A percentile compares a stretch with the other conserved stretches of the same genome.
Evolutionary conservation across 1,284 basidiomycete species (phyloP).

Genomic region (Ceratobasidium sp.): DNA sequence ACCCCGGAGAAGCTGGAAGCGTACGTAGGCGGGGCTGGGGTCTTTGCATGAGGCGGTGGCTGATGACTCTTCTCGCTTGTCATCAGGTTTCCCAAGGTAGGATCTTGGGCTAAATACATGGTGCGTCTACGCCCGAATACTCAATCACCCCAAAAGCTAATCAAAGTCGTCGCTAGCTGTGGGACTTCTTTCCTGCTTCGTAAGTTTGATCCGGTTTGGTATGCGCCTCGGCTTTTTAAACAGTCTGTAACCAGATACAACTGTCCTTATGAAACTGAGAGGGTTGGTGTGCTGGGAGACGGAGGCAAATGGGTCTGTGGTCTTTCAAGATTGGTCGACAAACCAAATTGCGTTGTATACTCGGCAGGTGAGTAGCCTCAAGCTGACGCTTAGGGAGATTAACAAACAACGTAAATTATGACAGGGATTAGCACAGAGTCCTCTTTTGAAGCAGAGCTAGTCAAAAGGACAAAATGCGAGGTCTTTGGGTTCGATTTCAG

Average conservation of each 20-base stretch:
- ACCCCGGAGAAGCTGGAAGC: not conserved
- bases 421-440: slow-evolving; percentile 45
- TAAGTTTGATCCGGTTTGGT: not conserved
- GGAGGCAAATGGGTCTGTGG: slow-evolving; percentile 47
- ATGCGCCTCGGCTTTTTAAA: not conserved
- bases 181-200: slow-evolving; percentile 45
- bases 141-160: no score
- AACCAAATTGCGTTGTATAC: slow-evolving; percentile 44
- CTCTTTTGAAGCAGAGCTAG: slow-evolving; percentile 50
- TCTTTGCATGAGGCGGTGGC: not conserved
- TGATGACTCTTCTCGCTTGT: not conserved
- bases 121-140: no score
- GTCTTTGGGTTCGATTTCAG: slow-evolving; percentile 72
- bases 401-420: not conserved
- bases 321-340: slow-evolving; percentile 41
- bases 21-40: not conserved
- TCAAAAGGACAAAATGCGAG: slow-evolving; percentile 63
- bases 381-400: not conserved
- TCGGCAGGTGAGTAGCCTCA: slow-evolving; percentile 43
- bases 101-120: not conserved
- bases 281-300: slow-evolving; percentile 42
- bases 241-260: slow-evolving; percentile 36
- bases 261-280: slow-evolving; percentile 44
- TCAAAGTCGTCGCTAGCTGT: slow-evolving; percentile 17
- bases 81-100: not conserved